A percentile compares a stretch with the other conserved stretches of the same genome.
Conservation (phyloP, 2,329 filamentous ascomycete species). For the Pezizomycotina sp. region DNA sequence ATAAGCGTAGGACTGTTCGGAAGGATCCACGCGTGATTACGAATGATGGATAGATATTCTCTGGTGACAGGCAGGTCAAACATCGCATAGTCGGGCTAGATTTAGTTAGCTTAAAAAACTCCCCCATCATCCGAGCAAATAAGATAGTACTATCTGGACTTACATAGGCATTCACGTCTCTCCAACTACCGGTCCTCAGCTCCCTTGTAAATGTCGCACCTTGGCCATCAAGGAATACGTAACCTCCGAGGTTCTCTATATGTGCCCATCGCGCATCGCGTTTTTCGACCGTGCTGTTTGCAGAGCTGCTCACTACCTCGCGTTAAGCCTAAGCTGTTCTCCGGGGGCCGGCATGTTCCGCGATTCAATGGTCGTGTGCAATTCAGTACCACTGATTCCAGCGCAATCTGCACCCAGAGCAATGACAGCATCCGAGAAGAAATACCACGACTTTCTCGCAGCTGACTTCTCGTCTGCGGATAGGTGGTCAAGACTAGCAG, state of each 20-base stretch:
- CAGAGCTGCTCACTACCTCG: too few species aligned
- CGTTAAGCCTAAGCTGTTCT: too few species aligned
- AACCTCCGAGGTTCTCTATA: slow-evolving; percentile 18
- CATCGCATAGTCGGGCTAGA: slow-evolving; percentile 15
- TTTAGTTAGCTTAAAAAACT: too few species aligned
- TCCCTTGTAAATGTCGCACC: slow-evolving; percentile 16
- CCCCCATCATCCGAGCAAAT: too few species aligned
- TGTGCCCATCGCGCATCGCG: slow-evolving; percentile 13
- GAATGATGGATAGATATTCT: slow-evolving; percentile 19
- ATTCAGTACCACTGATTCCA: slow-evolving; percentile 11
- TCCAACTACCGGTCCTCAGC: slow-evolving; percentile 16
- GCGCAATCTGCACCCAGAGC: slow-evolving; percentile 15
- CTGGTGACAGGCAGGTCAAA: slow-evolving; percentile 11
- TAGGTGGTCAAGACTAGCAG: slow-evolving; percentile 17
- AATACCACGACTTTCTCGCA: slow-evolving; percentile 20
- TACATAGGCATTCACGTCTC: slow-evolving; percentile 20
- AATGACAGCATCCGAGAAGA: slow-evolving; percentile 19
- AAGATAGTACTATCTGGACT: too few species aligned
- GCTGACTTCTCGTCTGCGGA: slow-evolving; percentile 17
- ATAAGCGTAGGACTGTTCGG: slow-evolving; percentile 13
- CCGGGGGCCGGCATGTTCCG: slow-evolving; percentile 13
- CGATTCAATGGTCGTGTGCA: slow-evolving; percentile 17
- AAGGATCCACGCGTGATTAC: slow-evolving; percentile 18
- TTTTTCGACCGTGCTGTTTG: too few species aligned
- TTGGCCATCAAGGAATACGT: slow-evolving; percentile 15